Evolutionary conservation across 441 rosid species (phyloP).

Genomic region (Arabidopsis lyrata): DNA sequence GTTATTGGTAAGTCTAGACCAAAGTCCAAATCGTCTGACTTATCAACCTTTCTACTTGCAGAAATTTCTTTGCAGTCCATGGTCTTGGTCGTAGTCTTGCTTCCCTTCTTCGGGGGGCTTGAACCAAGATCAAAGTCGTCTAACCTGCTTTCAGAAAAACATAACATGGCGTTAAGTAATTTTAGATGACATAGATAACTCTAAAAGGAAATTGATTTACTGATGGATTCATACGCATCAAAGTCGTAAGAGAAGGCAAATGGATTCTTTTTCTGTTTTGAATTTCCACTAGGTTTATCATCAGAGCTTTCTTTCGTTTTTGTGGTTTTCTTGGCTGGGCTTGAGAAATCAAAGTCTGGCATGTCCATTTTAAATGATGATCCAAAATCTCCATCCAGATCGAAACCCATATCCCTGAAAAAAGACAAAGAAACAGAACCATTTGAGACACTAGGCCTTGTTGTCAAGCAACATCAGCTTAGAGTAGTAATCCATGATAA

Average conservation of each 20-base stretch:
- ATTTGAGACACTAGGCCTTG: slow-evolving; percentile 26
- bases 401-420: slow-evolving; percentile 87
- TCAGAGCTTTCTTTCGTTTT: slow-evolving; percentile 60
- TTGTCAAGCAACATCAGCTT: slow-evolving; percentile 16
- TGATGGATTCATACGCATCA: slow-evolving; percentile 59
- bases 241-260: slow-evolving; percentile 83
- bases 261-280: slow-evolving; percentile 51
- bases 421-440: slow-evolving; percentile 22
- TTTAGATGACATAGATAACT: slow-evolving; percentile 9
- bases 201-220: not conserved
- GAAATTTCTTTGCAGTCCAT: slow-evolving; percentile 43
- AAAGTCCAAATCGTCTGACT: slow-evolving; percentile 59
- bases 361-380: slow-evolving; percentile 83
- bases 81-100: slow-evolving; percentile 44
- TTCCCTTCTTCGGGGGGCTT: slow-evolving; percentile 47
- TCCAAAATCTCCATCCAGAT: slow-evolving; percentile 75
- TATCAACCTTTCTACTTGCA: slow-evolving; percentile 40
- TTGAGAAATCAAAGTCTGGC: slow-evolving; percentile 87
- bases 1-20: slow-evolving; percentile 42
- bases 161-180: slow-evolving; percentile 42
- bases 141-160: slow-evolving; percentile 52
- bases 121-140: slow-evolving; percentile 63
- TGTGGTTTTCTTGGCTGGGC: slow-evolving; percentile 57
- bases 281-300: slow-evolving; percentile 53
- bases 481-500: slow-evolving; percentile 21